Evolutionary conservation across 768 basidiomycete species (phyloP).

Genomic region (Cyclocybe cylindracea): DNA sequence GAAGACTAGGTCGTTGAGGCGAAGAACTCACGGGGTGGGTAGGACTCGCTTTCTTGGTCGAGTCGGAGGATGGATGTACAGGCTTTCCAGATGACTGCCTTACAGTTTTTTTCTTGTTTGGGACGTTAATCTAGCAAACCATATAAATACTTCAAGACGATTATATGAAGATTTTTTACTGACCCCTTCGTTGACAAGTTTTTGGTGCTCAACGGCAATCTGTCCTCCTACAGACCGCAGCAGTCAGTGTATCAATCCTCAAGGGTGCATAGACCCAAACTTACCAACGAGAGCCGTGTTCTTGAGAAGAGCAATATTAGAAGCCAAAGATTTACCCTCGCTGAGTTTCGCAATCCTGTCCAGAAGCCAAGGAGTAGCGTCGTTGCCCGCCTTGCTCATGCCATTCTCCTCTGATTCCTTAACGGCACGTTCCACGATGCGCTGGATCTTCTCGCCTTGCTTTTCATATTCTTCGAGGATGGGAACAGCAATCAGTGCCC

Average conservation of each 20-base stretch:
- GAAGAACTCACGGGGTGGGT: constrained; percentile 2
- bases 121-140: too few relatives aligned
- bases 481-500: constrained; percentile 84
- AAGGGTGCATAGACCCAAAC: background rate
- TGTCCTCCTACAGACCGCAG: constrained; percentile 54
- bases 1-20: background rate
- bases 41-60: background rate
- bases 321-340: constrained; percentile 65
- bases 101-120: too few relatives aligned
- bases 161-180: constrained; percentile 18
- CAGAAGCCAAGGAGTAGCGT: constrained; percentile 94
- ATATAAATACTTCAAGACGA: background rate
- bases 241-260: background rate
- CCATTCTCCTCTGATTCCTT: constrained; percentile 81
- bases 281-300: constrained; percentile 86
- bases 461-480: constrained; percentile 79
- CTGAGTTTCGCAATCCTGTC: constrained; percentile 82
- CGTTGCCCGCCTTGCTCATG: constrained; percentile 79
- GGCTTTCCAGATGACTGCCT: too few relatives aligned
- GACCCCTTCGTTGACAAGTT: constrained; percentile 40
- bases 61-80: background rate
- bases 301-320: constrained; percentile 86
- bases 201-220: constrained; percentile 78
- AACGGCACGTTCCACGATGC: constrained; percentile 82
- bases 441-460: constrained; percentile 69